These are phyloP conservation scores for Yamadazyma akitaensis DNA, from an alignment of 805 yeast genomes.

Conservation along the genomic window DNA sequence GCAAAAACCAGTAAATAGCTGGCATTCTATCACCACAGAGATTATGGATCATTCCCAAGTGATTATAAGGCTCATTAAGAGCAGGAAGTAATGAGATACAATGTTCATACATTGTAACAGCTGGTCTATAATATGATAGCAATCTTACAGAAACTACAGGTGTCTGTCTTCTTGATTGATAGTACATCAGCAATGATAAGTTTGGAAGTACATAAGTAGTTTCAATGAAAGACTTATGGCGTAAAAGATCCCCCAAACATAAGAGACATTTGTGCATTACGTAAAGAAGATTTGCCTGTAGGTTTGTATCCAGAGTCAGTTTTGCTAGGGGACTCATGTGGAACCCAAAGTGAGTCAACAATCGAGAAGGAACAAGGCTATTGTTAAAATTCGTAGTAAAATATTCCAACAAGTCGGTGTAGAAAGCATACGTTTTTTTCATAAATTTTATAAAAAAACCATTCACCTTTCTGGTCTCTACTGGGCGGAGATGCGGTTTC, in stretches of 20 bases:
- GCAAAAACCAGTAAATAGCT: slow-evolving; percentile 51
- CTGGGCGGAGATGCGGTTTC: slow-evolving; percentile 33
- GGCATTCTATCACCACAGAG: slow-evolving; percentile 42
- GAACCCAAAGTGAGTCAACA: slow-evolving; percentile 26
- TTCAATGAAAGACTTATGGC: slow-evolving; percentile 53
- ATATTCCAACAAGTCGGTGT: slow-evolving; percentile 38
- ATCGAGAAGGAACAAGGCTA: slow-evolving; percentile 31
- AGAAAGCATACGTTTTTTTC: slow-evolving; percentile 47
- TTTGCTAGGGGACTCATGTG: slow-evolving; percentile 8
- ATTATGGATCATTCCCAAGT: slow-evolving; percentile 48
- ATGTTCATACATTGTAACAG: slow-evolving; percentile 40
- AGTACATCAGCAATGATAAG: slow-evolving; percentile 24
- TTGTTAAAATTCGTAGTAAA: slow-evolving; percentile 36
- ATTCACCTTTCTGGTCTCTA: slow-evolving; percentile 56
- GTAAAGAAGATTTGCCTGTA: slow-evolving; percentile 34
- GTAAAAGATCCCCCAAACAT: slow-evolving; percentile 55
- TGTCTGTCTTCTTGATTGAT: slow-evolving; percentile 24
- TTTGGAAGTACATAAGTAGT: slow-evolving; percentile 40
- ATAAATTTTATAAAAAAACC: slow-evolving; percentile 49
- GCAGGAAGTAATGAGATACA: slow-evolving; percentile 63
- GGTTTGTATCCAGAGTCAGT: not conserved
- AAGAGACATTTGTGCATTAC: slow-evolving; percentile 48
- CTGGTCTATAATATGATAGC: slow-evolving; percentile 21
- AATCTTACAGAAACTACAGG: slow-evolving; percentile 32
- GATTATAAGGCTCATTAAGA: slow-evolving; percentile 63